Evolutionary conservation across 305 asterid species (phyloP), one percentile per base, ranked within the genome.

Genomic region (Plantago lanceolata): DNA sequence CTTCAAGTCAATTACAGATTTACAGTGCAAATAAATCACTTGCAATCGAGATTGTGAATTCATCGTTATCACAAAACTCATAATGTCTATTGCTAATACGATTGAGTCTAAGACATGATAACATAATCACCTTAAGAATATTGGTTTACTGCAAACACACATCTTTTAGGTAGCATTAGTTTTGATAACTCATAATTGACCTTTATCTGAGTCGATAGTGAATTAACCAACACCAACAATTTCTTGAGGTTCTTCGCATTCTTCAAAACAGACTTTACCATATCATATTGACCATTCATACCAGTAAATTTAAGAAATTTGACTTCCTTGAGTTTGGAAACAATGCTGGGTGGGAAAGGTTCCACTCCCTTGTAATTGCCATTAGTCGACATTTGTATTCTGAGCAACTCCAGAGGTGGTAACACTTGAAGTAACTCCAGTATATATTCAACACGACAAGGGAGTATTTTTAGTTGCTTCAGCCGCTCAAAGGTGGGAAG

Each of bases 321-420:
- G 15, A 57, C 48, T 17, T n/a, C 44, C 48, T 57, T 57, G 48
- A 57, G 62, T 14, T 19, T 9, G 16, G 48, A 57, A 11, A 11
- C 48, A 57, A 57, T 17, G 3, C 20, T 18, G 21, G 48, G 21
- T 56, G 61, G 9, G 16, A 56, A 56, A 28, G 9, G 12, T 15
- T 15, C 14, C 61, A 28, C 4, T 15, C 6, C 18, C 35, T 28
- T 40, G 2, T 19, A 13, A 29, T 56, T 48, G 53, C 6, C 29
- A 5, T 29, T 14, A 18, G 3, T 18, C 45, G 18, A 17, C 17
- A 0, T 28, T 6, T 17, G 16, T 11, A 58, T 8, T 17, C 13
- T 2, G 31, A 58, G 48, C 9, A 3, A 35, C 19, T 58, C 63
- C 17, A 58, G 63, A 58, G 49, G 24, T 40, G 63, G 49, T 28